Base-by-base conservation (phyloP, 2,329 filamentous ascomycete species). In the Zymoseptoria pseudotritici region DNA sequence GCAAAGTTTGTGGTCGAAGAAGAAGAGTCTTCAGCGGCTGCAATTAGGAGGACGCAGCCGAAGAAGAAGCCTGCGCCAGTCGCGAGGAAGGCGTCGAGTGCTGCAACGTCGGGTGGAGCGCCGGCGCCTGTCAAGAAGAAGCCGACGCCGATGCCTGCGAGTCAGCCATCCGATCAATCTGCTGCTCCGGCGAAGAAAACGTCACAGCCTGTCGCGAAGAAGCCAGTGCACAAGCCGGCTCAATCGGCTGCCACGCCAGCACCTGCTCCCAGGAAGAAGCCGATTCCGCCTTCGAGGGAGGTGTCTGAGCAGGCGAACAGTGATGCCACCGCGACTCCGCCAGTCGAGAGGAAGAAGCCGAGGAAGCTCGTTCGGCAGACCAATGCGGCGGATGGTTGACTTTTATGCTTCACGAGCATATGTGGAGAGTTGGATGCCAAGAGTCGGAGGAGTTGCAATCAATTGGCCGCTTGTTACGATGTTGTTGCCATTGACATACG, bases 1-100 rank as follows among this genome's bases (percentile, higher is more conserved):
- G 77, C 75, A 5, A 75, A 78, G 64, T 79, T 78, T 63, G 59
- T 75, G 26, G 72, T 76, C 13, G 72, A 74, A 53, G 67, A 67
- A n/a, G 64, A 60, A 4, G 67, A 69, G 24, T 64, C 64, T 7
- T 54, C 59, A 3, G 59, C 55, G 7, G 36, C 55, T 20, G 61
- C 65, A 20, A 22, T 65, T 53, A 69, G 68, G 56, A 59, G 63
- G 10, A 63, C 67, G 5, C 59, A 62, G 54, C 61, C 62, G 17
- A 59, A 62, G 1, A 65, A 63, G 58, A 69, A 67, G 57, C 65
- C 64, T n/a, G 50, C 58, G 7, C 61, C 60, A 19, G 54, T 63
- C 36, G 58, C 51, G 17, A 65, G 64, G 54, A 63, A 63, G 53
- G 60, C 55, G 5, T 50, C 61, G 17, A 42, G 54, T 55, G 54